Evolutionary conservation across 306 rosid genomes (phyloP).

Genomic region (Abrus precatorius): DNA sequence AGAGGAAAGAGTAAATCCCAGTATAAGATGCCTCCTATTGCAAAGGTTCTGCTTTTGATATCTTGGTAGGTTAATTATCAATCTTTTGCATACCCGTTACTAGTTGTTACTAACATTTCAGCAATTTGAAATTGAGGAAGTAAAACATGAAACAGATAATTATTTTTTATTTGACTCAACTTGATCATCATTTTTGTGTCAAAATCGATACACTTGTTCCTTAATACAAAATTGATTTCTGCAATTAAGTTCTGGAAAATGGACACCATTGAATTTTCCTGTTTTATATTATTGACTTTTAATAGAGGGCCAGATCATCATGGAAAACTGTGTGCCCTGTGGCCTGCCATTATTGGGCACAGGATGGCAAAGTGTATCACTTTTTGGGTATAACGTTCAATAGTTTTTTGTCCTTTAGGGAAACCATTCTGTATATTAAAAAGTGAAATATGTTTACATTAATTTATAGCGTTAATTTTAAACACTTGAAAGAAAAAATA

Average conservation of each 20-base stretch:
- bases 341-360: background rate
- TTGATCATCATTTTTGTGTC: background rate
- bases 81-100: slow-evolving; percentile 13
- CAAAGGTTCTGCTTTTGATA: slow-evolving; percentile 57
- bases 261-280: background rate
- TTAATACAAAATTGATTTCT: background rate
- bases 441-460: too few relatives aligned
- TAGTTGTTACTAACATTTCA: background rate
- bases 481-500: too few relatives aligned
- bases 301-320: background rate
- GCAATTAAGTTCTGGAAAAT: background rate
- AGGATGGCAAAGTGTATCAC: background rate
- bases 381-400: background rate
- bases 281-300: background rate
- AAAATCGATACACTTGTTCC: background rate
- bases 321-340: slow-evolving; percentile 1
- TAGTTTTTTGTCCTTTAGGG: background rate
- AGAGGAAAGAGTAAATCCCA: slow-evolving; percentile 45
- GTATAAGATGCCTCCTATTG: slow-evolving; percentile 45
- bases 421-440: background rate
- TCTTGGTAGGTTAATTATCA: slow-evolving; percentile 68
- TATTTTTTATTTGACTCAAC: background rate
- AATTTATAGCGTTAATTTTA: too few relatives aligned
- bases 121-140: background rate
- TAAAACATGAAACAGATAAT: background rate